Base-by-base conservation (phyloP, 352 stramenopile species). In the Phytophthora ohioensis region DNA sequence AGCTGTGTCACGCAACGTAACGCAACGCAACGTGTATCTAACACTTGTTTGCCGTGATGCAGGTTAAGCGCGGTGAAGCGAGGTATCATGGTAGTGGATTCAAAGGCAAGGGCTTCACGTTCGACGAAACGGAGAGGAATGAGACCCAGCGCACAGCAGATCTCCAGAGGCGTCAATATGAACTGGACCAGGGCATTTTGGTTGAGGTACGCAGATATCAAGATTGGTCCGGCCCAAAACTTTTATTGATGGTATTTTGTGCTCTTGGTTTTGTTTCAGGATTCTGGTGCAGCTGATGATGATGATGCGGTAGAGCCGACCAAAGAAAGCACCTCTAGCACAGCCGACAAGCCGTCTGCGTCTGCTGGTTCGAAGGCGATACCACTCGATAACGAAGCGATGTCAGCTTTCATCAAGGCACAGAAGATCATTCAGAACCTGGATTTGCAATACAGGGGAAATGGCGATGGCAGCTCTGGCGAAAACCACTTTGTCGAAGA, bases 91-190 rank as follows among this genome's bases (percentile, higher is more conserved):
- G 90, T 21, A 98, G 92, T 63, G 98, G 98, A 0, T 99, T 99
- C 75, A 97, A 97, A 74, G 97, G 97, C 47, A 99, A 98, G 67
- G 98, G 98, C 4, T 99, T 98, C 78, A 99, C 95, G 2, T 99
- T 99, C 69, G 98, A 99, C 66, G 97, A 98, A 34, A 98, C 79
- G 13, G 98, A 99, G 75, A 91, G 98, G 61, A 99, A 92, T 52
- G 98, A 99, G 76, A 88, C 95, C 10, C 97, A 99, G 72, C 92
- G 96, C 46, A 85, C 94, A 32, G 93, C 93, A 42, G 88, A 97
- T 69, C 73, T 98, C 45, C 95, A 99, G 69, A 90, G 84, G 39
- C 90, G 93, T 5, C 92, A 97, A 62, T 96, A 96, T 57, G 91
- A 97, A 66, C 75, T 97, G 27, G 88, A 97, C 49, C 82, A 96